Conservation (phyloP, 345 rosid species). For the Triadica sebifera region DNA sequence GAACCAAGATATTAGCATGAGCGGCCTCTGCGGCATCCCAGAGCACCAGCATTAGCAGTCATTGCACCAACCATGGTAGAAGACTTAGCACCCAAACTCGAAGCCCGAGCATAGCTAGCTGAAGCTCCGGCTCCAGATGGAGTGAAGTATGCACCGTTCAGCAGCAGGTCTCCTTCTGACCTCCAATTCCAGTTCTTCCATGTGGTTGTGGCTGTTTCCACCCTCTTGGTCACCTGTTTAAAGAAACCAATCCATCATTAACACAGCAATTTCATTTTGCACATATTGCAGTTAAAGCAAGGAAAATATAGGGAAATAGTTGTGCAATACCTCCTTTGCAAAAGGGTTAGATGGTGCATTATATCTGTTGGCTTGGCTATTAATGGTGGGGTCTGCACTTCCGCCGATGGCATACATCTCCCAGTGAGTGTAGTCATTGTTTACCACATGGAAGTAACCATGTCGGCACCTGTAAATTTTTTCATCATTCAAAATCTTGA, state of each 20-base stretch:
- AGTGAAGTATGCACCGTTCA: constrained; percentile 87
- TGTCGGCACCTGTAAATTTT: constrained; percentile 74
- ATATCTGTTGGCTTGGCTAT: constrained; percentile 94
- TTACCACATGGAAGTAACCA: constrained; percentile 93
- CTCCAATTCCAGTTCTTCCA: constrained; percentile 95
- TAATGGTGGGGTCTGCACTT: constrained; percentile 86
- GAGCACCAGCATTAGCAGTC: constrained; percentile 73
- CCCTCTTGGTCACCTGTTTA: constrained; percentile 83
- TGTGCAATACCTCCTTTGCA: constrained; percentile 67
- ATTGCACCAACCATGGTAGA: constrained; percentile 72
- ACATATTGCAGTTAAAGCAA: background rate
- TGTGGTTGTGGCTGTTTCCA: constrained; percentile 45
- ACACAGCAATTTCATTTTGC: background rate
- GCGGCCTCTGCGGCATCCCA: constrained; percentile 56
- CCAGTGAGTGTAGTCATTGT: constrained; percentile 98
- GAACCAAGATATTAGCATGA: constrained; percentile 41
- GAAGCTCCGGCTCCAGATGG: constrained; percentile 83
- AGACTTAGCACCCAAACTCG: constrained; percentile 88
- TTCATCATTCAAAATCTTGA: constrained; percentile 5
- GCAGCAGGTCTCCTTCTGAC: constrained; percentile 80
- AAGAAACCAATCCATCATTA: constrained; percentile 10
- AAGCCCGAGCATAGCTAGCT: constrained; percentile 83
- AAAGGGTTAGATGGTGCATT: constrained; percentile 70
- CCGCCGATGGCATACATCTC: constrained; percentile 99
- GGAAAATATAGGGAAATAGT: background rate